Base-by-base conservation (phyloP, 495 filamentous ascomycete species). In the Annulohypoxylon maeteangense region DNA sequence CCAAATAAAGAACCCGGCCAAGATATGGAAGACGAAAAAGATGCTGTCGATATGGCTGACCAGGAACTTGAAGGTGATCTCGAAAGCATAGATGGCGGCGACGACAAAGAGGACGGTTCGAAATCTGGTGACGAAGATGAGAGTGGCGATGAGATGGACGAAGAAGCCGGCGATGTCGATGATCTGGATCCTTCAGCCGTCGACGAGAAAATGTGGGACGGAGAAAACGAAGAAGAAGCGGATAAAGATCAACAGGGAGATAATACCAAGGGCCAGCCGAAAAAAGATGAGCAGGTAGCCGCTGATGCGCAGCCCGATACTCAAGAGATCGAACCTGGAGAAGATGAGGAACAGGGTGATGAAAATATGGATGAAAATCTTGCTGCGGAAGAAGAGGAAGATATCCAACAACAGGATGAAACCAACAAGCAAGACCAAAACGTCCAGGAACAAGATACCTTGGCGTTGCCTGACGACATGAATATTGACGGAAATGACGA, bases 201-300 rank as follows among this genome's bases (percentile, higher is more conserved):
- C 0, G 95, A 99, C 77, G 95, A 99, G 80, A 98, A 98, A 82
- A 90, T 98, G 83, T 99, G 95, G 95, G 93, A 98, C 79, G 94
- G 91, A 7, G 88, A 87, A 45, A 88, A 86, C 16, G 90, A 93
- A 54, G 90, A 93, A 14, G 83, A 90, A 12, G 83, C 90, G 29
- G 89, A 93, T 58, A 94, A 95, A 72, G 92, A 97, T 50, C 91
- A 93, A 54, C 85, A 93, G 68, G 91, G 89, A n/a, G 86, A 93
- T 67, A 83, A 90, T 70, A 82, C 85, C 8, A 88, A 90, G 72
- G 90, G 91, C 16, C 84, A 87, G 63, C 78, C 85, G 58, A 84
- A 89, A 55, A 83, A 90, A 16, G 88, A 93, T 58, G 84, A 92
- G 68, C 87, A 90, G 62, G 81, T 87, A 50, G 89, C 89, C 31